Base-by-base conservation (phyloP, 768 basidiomycete genomes). In the Boletus tomentosulus region DNA sequence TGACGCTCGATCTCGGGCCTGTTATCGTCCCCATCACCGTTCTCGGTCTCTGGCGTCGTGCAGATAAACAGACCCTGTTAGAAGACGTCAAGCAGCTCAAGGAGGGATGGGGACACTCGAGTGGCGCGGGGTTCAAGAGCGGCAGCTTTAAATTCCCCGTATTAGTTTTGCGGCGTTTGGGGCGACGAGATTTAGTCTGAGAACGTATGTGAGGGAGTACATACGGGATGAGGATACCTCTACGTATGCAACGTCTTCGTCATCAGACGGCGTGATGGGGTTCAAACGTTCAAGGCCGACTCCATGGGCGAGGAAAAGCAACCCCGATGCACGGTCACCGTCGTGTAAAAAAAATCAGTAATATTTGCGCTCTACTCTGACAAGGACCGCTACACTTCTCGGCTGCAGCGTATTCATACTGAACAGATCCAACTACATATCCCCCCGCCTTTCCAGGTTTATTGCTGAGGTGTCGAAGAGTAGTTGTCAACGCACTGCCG, bases 151-250 rank as follows among this genome's bases (percentile, higher is more conserved):
- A n/a, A n/a, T 59, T 65, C 7, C 69, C 55, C 0, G 48, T 53
- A 30, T 61, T 62, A 33, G 57, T 55, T 46, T 67, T 69, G 13
- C 63, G 69, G 34, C 69, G 67, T 49, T 71, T 69, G 45, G 42
- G 28, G 19, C 58, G 63, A 34, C 50, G 55, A 3, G 54, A 57
- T 48, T 55, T 58, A 4, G 33, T 37, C 63, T 63, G 51, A 8
- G 16, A 27, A 33, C 9, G 9, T 19, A 8, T 5, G 15, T 31
- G 22, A 34, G 47, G 27, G 12, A 24, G 25, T 34, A 27, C 46
- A 42, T 3, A 9, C 8, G 15, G 16, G 2, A 27, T 12, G 16
- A 22, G 16, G 31, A 41, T 50, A 69, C 68, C 54, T 69, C 61
- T 2, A 6, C 27, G 50, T 65, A 66, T 9, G 51, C 48, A 0